phyloP scores from a whole-genome alignment of 164 flowering plant genomes.

The Amborella trichopoda region DNA sequence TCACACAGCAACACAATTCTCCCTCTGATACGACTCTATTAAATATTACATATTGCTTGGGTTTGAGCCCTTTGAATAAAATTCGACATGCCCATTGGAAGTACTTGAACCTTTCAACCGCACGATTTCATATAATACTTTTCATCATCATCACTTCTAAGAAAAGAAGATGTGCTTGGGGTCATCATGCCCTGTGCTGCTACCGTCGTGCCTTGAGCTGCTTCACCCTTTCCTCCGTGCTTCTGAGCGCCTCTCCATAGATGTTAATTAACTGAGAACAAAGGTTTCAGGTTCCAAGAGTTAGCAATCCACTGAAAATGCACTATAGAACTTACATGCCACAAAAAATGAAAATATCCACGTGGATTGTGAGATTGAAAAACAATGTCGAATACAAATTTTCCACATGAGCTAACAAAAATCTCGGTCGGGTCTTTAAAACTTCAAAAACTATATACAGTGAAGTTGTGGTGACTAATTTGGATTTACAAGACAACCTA shows the following conservation, averaged over 20 bases:
- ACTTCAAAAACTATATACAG: not conserved
- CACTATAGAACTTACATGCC: not conserved
- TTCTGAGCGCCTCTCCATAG: slow-evolving; percentile 79
- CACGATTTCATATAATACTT: no score
- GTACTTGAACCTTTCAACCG: no score
- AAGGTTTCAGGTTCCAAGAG: not conserved
- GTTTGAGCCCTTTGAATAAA: no score
- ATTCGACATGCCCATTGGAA: no score
- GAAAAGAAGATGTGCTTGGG: no score
- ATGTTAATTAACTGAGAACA: slow-evolving; percentile 62
- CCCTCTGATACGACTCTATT: no score
- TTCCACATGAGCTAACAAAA: not conserved
- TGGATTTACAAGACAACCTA: not conserved
- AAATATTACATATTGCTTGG: no score
- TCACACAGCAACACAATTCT: no score
- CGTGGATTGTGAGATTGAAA: not conserved
- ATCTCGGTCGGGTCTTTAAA: not conserved
- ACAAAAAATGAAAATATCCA: not conserved
- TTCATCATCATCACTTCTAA: no score
- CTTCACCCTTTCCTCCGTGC: slow-evolving; percentile 68
- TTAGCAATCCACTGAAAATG: not conserved
- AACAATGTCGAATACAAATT: not conserved
- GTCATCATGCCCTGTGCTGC: no score
- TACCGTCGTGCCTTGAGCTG: slow-evolving; percentile 72
- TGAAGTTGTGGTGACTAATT: not conserved